These are phyloP conservation scores for Chaetomium cochliodes DNA, from an alignment of 495 filamentous ascomycete genomes.

Conservation along the genomic window DNA sequence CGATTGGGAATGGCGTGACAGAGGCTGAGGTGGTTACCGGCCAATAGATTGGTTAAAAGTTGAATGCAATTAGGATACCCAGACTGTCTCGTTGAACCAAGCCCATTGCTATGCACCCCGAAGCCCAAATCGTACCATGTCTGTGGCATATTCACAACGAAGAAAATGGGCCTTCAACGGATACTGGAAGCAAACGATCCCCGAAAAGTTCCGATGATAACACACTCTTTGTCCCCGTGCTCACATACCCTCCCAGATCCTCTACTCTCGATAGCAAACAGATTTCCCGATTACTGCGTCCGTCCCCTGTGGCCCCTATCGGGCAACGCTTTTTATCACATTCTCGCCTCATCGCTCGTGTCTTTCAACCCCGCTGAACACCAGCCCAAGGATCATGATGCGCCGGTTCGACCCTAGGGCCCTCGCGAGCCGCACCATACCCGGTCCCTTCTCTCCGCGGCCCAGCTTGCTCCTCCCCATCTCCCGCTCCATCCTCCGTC, in stretches of 20 bases:
- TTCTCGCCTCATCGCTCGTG: background rate
- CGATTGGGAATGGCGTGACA: conserved; percentile 33
- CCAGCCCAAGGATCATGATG: conserved; percentile 9
- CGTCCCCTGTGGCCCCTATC: too few relatives aligned
- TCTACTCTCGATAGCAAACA: too few relatives aligned
- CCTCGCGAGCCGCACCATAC: conserved; percentile 26
- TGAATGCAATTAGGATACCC: conserved; percentile 17
- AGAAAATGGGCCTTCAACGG: too few relatives aligned
- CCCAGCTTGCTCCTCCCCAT: conserved; percentile 45
- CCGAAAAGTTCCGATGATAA: too few relatives aligned
- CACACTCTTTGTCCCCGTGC: too few relatives aligned
- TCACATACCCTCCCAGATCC: too few relatives aligned
- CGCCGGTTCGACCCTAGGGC: conserved; percentile 16
- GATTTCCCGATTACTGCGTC: too few relatives aligned
- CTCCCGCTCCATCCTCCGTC: conserved; percentile 52
- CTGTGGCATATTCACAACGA: background rate
- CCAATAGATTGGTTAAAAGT: conserved; percentile 8
- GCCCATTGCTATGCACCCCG: background rate
- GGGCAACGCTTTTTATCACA: background rate
- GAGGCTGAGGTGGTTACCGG: conserved; percentile 22
- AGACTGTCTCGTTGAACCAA: background rate
- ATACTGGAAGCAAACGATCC: too few relatives aligned
- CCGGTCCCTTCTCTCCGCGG: conserved; percentile 38
- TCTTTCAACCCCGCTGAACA: conserved; percentile 5
- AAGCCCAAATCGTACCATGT: too few relatives aligned